Evolutionary conservation across 306 rosid species (phyloP), one percentile per base, ranked within the genome.

Genomic region (Gleditsia sinensis): DNA sequence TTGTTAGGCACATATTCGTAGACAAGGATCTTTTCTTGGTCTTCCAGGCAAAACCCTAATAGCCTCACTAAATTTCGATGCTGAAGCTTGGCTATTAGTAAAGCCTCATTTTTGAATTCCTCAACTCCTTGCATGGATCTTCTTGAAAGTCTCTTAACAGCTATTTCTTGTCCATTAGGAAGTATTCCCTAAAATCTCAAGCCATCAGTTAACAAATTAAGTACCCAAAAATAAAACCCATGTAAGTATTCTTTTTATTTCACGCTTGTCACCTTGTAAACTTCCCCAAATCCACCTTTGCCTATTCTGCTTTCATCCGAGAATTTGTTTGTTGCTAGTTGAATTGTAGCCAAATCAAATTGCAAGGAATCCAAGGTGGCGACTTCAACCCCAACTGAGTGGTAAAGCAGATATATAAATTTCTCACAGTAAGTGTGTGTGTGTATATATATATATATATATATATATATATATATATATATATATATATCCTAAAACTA

Each of bases 1-100:
- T 81, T 78, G 71, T 89, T 87, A 48, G 97, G 80, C 28, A 91
- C 88, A 70, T 74, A 89, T 77, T 91, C 95, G 49, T 91, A 91
- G 1, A 87, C 28, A 7, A 91, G 97, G 28, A 89, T 74, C 34
- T 84, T 89, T 51, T 91, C 94, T 9, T 64, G 55, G 0, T 83
- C 86, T 48, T 86, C 75, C 6, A 81, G 78, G 64, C 95, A 91
- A 49, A 84, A 91, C 24, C 97, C 95, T 2, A 86, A 50, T 40
- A 91, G 74, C 11, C 80, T 84, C 62, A 89, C 92, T 43, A 91
- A 83, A 86, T 87, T 91, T 82, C 83, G 87, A 9, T 87, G 95
- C 27, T 91, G 97, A 79, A 89, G 97, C 53, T 86, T 89, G n/a
- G 86, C 83, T 43, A 91, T 82, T 51, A 91, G 75, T 51, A 81